phyloP scores from a whole-genome alignment of 192 early-diverging fungal genomes.

The Coemansia sp. region DNA sequence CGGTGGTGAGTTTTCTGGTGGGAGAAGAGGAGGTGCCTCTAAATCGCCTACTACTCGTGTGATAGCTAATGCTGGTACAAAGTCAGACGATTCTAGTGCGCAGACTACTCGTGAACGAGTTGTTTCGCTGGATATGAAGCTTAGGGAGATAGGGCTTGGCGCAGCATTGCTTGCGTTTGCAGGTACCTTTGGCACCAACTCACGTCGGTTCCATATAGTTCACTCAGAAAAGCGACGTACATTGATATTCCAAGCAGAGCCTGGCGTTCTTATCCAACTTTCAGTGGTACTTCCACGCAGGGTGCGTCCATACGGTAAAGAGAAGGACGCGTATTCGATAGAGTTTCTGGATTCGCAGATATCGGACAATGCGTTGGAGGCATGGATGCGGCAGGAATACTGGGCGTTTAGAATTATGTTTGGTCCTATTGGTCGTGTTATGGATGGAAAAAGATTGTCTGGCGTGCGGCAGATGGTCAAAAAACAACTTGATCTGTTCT shows the following conservation, averaged over 20 bases:
- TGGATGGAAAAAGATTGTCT: background rate
- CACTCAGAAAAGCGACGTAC: slow-evolving; percentile 52
- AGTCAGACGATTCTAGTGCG: background rate
- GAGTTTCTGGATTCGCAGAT: slow-evolving; percentile 45
- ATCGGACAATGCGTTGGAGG: slow-evolving; percentile 23
- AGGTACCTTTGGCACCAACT: slow-evolving; percentile 19
- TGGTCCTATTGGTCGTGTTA: slow-evolving; percentile 21
- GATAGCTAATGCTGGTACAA: slow-evolving; percentile 1
- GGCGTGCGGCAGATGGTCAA: slow-evolving; percentile 15
- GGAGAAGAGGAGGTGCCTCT: background rate
- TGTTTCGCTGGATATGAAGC: slow-evolving; percentile 72
- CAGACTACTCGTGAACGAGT: slow-evolving; percentile 36
- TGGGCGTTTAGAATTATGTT: slow-evolving; percentile 29
- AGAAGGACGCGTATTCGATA: slow-evolving; percentile 44
- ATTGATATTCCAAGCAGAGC: slow-evolving; percentile 36
- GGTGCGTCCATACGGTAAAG: slow-evolving; percentile 29
- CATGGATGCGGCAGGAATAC: slow-evolving; percentile 43
- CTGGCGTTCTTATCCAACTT: slow-evolving; percentile 33
- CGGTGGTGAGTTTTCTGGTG: no score
- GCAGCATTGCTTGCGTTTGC: slow-evolving; percentile 73
- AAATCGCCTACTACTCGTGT: background rate
- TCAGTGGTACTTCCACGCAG: slow-evolving; percentile 42
- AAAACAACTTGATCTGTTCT: slow-evolving; percentile 41
- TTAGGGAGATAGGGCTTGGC: slow-evolving; percentile 73
- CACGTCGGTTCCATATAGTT: slow-evolving; percentile 24